Conservation (phyloP, 1,284 basidiomycete species). For the Hortiboletus rubellus region DNA sequence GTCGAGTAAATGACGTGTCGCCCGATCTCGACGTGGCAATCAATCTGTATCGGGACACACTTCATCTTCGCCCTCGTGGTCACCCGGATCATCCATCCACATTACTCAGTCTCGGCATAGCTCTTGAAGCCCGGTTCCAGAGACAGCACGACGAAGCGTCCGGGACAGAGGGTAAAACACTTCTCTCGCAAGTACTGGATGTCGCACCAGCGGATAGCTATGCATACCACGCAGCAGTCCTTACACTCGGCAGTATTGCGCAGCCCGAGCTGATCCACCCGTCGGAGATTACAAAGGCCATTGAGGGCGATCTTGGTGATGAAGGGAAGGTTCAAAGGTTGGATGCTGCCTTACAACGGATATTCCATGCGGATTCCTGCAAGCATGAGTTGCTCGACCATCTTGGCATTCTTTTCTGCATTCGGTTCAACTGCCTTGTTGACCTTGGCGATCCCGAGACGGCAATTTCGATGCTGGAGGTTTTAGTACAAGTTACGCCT, state of each 20-base stretch:
- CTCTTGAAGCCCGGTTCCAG: not conserved
- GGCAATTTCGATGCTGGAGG: not conserved
- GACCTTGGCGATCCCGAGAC: not conserved
- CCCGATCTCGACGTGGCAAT: not conserved
- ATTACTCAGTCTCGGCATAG: not conserved
- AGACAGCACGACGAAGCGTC: not conserved
- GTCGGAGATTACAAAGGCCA: too few species aligned
- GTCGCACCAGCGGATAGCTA: not conserved
- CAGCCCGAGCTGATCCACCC: not conserved
- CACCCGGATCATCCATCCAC: not conserved
- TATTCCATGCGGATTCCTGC: not conserved
- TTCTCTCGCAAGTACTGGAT: constrained; percentile 2
- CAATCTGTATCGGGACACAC: not conserved
- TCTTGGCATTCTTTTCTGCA: not conserved
- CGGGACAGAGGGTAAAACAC: not conserved
- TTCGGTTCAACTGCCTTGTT: not conserved
- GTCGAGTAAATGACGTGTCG: not conserved
- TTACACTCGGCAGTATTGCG: not conserved
- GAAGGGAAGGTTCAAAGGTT: not conserved
- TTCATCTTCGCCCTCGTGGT: not conserved
- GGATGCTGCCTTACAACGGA: not conserved
- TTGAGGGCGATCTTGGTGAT: not conserved
- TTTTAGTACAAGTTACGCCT: not conserved
- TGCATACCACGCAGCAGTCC: not conserved
- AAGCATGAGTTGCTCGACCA: not conserved